Conservation (phyloP, 345 rosid genomes). For the Arabis alpina region DNA sequence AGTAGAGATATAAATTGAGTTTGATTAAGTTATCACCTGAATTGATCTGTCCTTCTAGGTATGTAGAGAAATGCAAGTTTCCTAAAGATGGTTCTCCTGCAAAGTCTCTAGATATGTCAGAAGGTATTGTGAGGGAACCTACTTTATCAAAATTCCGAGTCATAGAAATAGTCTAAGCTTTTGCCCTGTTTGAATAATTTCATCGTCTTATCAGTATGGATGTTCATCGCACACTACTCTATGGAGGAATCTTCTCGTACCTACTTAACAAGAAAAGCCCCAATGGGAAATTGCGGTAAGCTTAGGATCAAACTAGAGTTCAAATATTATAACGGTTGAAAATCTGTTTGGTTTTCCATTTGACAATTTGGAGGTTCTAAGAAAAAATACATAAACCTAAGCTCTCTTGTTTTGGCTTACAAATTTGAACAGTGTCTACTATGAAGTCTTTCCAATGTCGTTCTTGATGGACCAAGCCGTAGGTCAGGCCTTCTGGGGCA, state of each 20-base stretch:
- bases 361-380: not conserved
- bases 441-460: slow-evolving; percentile 97
- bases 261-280: slow-evolving; percentile 97
- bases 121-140: too few species aligned
- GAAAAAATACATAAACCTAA: slow-evolving; percentile 8
- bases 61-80: slow-evolving; percentile 61
- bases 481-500: slow-evolving; percentile 92
- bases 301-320: not conserved
- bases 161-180: not conserved
- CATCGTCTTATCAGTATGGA: slow-evolving; percentile 72
- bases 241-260: slow-evolving; percentile 95
- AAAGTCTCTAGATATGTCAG: too few species aligned
- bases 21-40: not conserved
- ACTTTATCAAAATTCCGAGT: not conserved
- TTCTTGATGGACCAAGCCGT: slow-evolving; percentile 98
- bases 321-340: slow-evolving; percentile 9
- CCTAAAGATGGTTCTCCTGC: too few species aligned
- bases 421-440: slow-evolving; percentile 63
- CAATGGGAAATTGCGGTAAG: slow-evolving; percentile 90
- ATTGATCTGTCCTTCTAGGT: slow-evolving; percentile 48
- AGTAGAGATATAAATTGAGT: slow-evolving; percentile 19
- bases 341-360: not conserved
- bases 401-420: slow-evolving; percentile 3
- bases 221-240: slow-evolving; percentile 94
- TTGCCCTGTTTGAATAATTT: not conserved